A percentile compares a stretch with the other conserved stretches of the same genome.
Evolutionary conservation across 495 filamentous ascomycete genomes (phyloP).

Genomic region (Penicillium herquei): DNA sequence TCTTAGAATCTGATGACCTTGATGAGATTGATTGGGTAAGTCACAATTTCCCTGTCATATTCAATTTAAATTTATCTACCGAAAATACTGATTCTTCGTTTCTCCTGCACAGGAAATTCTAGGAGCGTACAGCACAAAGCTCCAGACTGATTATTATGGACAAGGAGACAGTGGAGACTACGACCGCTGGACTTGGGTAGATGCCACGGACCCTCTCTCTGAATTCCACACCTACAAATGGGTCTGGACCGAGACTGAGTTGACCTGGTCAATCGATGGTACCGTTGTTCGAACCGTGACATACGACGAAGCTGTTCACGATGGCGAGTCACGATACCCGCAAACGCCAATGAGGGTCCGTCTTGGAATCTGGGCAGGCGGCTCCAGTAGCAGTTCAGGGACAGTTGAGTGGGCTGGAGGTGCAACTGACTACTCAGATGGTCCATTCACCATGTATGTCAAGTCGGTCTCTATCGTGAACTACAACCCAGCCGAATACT

Average conservation of each 20-base stretch:
- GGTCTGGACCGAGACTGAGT: slow-evolving; percentile 71
- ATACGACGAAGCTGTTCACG: slow-evolving; percentile 46
- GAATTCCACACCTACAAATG: slow-evolving; percentile 80
- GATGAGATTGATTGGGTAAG: slow-evolving; percentile 94
- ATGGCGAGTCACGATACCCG: slow-evolving; percentile 73
- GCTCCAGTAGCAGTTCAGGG: slow-evolving; percentile 59
- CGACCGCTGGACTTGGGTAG: slow-evolving; percentile 64
- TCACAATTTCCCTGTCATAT: background rate
- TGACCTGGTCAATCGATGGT: slow-evolving; percentile 80
- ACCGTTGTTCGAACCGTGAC: slow-evolving; percentile 65
- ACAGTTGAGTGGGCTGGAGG: slow-evolving; percentile 79
- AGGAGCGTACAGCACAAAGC: slow-evolving; percentile 58
- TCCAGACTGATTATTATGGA: slow-evolving; percentile 93
- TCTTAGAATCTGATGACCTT: slow-evolving; percentile 82
- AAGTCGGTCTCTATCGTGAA: slow-evolving; percentile 49
- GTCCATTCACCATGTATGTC: slow-evolving; percentile 78
- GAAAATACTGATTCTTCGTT: background rate
- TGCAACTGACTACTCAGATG: slow-evolving; percentile 64
- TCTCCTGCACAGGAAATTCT: slow-evolving; percentile 38
- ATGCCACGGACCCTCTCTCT: slow-evolving; percentile 60
- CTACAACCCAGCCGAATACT: slow-evolving; percentile 47
- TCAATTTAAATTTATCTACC: too few relatives aligned
- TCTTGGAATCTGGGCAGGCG: slow-evolving; percentile 83
- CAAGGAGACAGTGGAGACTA: slow-evolving; percentile 82
- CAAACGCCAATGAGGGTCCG: slow-evolving; percentile 89